Percentiles rank a stretch among this genome's conserved stretches.
Conservation (phyloP, 2,329 filamentous ascomycete species). For the Penicillium sp. region DNA sequence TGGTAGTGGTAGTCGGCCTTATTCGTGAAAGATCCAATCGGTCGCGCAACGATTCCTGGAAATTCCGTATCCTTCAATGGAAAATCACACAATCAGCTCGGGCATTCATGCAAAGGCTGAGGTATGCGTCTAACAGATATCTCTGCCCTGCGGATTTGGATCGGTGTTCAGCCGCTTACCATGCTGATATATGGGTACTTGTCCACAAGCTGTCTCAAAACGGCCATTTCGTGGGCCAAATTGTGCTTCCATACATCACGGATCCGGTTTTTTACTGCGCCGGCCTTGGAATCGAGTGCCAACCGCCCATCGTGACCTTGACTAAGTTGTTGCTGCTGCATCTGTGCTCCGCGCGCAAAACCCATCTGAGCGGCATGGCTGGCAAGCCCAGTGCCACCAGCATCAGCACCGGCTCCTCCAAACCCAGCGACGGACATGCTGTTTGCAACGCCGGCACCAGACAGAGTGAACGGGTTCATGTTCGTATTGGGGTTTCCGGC, state of each 20-base stretch:
- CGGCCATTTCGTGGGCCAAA: slow-evolving; percentile 84
- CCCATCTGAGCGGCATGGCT: slow-evolving; percentile 87
- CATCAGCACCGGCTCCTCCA: slow-evolving; percentile 57
- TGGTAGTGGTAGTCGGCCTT: slow-evolving; percentile 99
- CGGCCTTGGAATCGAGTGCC: slow-evolving; percentile 57
- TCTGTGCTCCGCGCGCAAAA: slow-evolving; percentile 73
- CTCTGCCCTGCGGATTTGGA: neutral
- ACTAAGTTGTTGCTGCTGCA: slow-evolving; percentile 60
- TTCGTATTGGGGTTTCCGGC: slow-evolving; percentile 64
- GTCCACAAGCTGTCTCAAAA: slow-evolving; percentile 79
- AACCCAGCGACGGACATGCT: slow-evolving; percentile 60
- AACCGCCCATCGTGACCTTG: slow-evolving; percentile 55
- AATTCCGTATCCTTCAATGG: slow-evolving; percentile 85
- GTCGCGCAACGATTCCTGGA: slow-evolving; percentile 92
- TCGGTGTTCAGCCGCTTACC: slow-evolving; percentile 59
- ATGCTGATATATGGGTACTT: slow-evolving; percentile 96
- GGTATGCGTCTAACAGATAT: neutral
- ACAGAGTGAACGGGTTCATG: slow-evolving; percentile 65
- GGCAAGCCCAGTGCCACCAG: slow-evolving; percentile 69
- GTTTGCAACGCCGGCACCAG: slow-evolving; percentile 54
- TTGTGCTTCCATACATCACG: slow-evolving; percentile 96
- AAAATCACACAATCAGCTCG: slow-evolving; percentile 18
- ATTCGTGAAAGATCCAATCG: slow-evolving; percentile 90
- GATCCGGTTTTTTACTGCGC: slow-evolving; percentile 74
- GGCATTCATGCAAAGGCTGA: neutral